phyloP scores from a whole-genome alignment of 2,329 filamentous ascomycete genomes.

The Nemania abortiva region DNA sequence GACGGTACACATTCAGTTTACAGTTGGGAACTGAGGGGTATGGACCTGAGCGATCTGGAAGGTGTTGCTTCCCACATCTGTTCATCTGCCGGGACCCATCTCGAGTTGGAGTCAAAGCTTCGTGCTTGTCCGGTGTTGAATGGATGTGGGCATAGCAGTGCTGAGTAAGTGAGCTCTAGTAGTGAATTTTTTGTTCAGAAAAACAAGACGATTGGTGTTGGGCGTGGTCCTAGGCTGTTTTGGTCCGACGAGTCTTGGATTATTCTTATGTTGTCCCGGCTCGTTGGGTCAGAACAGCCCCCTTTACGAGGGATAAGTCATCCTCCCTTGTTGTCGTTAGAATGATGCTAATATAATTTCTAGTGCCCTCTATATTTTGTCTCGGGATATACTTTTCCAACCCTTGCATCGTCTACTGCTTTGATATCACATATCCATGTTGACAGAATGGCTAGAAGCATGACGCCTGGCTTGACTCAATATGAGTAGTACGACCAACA shows the following conservation, averaged over 20 bases:
- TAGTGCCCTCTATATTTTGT: slow-evolving; percentile 26
- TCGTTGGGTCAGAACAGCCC: slow-evolving; percentile 41
- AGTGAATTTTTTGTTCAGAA: slow-evolving; percentile 46
- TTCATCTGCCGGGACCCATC: slow-evolving; percentile 80
- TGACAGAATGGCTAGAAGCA: slow-evolving; percentile 45
- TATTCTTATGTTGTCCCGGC: not conserved
- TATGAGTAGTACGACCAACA: not conserved
- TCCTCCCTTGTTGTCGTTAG: not conserved
- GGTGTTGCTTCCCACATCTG: slow-evolving; percentile 41
- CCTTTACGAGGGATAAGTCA: slow-evolving; percentile 51
- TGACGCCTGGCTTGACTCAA: slow-evolving; percentile 7
- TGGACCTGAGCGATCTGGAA: slow-evolving; percentile 38
- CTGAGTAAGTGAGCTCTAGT: slow-evolving; percentile 28
- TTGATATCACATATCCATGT: slow-evolving; percentile 44
- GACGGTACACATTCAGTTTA: slow-evolving; percentile 42
- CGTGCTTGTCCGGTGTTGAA: slow-evolving; percentile 79
- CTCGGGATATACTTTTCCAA: slow-evolving; percentile 38
- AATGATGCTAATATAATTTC: slow-evolving; percentile 37
- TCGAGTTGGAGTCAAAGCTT: slow-evolving; percentile 94
- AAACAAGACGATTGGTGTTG: slow-evolving; percentile 33
- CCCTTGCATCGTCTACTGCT: slow-evolving; percentile 42
- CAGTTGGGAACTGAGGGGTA: slow-evolving; percentile 38
- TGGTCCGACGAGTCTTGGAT: slow-evolving; percentile 8
- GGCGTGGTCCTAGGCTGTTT: slow-evolving; percentile 44
- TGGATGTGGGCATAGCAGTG: slow-evolving; percentile 44